Conservation (phyloP, 805 yeast species). For the Kodamaea hsintzibuensis region DNA sequence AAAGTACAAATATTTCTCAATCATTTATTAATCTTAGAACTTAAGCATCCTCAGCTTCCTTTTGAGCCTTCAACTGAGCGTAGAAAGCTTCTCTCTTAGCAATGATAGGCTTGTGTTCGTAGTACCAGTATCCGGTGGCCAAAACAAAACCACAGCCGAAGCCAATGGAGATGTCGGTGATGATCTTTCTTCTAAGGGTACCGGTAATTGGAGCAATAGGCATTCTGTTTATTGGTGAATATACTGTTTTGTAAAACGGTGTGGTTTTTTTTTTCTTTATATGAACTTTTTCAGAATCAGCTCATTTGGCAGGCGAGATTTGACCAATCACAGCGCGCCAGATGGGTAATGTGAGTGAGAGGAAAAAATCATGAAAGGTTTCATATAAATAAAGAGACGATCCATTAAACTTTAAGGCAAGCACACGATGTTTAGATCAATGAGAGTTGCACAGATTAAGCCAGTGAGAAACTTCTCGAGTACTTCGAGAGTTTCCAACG, state of each 20-base stretch:
- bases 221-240: constrained; percentile 37
- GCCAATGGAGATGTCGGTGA: constrained; percentile 76
- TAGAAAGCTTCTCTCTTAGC: constrained; percentile 83
- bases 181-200: constrained; percentile 74
- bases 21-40: constrained; percentile 4
- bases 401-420: not conserved
- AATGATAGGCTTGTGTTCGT: constrained; percentile 75
- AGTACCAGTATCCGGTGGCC: constrained; percentile 80
- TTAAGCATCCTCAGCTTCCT: constrained; percentile 55
- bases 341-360: not conserved
- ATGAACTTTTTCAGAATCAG: constrained; percentile 5
- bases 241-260: not conserved
- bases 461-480: constrained; percentile 44
- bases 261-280: constrained; percentile 4
- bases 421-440: constrained; percentile 8
- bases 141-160: constrained; percentile 56
- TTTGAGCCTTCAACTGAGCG: constrained; percentile 72
- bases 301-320: constrained; percentile 2
- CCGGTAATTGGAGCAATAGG: constrained; percentile 88
- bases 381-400: not conserved
- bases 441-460: constrained; percentile 8
- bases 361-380: constrained; percentile 3
- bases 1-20: not conserved
- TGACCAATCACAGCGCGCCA: constrained; percentile 8
- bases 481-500: constrained; percentile 38